These are phyloP conservation scores for Aspergillus carbonarius DNA, from an alignment of 2,329 filamentous ascomycete species.

Conservation along the genomic window DNA sequence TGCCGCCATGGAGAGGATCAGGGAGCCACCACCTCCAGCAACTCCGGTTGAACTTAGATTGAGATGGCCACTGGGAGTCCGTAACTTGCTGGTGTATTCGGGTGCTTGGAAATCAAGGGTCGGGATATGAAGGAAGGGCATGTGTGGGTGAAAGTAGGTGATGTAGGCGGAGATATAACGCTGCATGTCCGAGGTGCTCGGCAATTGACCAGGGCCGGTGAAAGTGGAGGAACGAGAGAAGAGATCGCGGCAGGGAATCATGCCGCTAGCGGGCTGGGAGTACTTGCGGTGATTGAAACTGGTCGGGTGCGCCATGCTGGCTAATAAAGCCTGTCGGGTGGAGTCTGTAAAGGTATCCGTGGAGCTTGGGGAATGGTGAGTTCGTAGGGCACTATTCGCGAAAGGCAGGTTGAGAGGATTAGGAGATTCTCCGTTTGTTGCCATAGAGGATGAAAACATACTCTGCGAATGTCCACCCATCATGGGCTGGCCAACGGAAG, in stretches of 20 bases:
- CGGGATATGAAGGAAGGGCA: slow-evolving; percentile 91
- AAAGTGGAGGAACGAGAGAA: slow-evolving; percentile 36
- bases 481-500: slow-evolving; percentile 69
- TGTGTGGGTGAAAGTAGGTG: slow-evolving; percentile 86
- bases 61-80: slow-evolving; percentile 54
- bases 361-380: slow-evolving; percentile 60
- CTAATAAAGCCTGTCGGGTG: slow-evolving; percentile 62
- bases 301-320: slow-evolving; percentile 60
- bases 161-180: slow-evolving; percentile 89
- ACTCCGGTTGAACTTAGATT: slow-evolving; percentile 56
- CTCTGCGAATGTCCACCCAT: slow-evolving; percentile 63
- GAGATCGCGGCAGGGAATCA: slow-evolving; percentile 40
- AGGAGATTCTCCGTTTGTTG: slow-evolving; percentile 45
- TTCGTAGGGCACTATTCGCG: slow-evolving; percentile 62
- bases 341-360: slow-evolving; percentile 67
- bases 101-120: slow-evolving; percentile 87
- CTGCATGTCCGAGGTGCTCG: slow-evolving; percentile 81
- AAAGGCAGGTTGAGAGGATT: slow-evolving; percentile 49
- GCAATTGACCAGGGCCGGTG: slow-evolving; percentile 57
- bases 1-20: slow-evolving; percentile 86
- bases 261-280: slow-evolving; percentile 58
- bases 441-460: slow-evolving; percentile 49
- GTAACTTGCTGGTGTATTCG: slow-evolving; percentile 60
- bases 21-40: slow-evolving; percentile 77
- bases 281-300: slow-evolving; percentile 59